These are phyloP conservation scores for Phyllosticta citriasiana DNA, from an alignment of 2,329 filamentous ascomycete genomes.

Conservation along the genomic window DNA sequence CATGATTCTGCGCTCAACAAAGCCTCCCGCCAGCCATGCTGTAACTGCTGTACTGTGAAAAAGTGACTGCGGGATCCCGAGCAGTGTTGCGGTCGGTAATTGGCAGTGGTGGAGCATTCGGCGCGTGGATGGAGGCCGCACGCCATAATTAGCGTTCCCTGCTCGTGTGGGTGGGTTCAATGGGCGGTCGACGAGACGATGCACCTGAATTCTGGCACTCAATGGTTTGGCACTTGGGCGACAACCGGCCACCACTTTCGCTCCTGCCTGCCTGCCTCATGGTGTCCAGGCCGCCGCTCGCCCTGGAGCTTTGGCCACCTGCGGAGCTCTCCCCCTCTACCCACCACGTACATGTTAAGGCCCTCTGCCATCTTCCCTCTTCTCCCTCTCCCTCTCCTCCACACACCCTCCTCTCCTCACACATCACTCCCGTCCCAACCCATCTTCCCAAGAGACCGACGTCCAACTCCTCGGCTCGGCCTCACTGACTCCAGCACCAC, in stretches of 20 bases:
- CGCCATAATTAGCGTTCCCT: constrained; percentile 7
- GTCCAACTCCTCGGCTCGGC: neutral
- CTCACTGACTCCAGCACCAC: neutral
- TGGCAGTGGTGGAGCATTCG: neutral
- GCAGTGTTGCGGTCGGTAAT: no score
- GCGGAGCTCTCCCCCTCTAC: constrained; percentile 6
- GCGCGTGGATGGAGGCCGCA: neutral
- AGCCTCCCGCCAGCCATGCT: no score
- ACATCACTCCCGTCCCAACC: neutral
- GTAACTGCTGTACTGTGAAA: no score
- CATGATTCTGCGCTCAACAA: neutral
- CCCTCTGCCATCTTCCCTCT: constrained; percentile 9
- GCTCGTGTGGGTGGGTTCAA: neutral
- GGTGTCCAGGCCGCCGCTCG: neutral
- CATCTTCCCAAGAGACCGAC: neutral
- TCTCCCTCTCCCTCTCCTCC: constrained; percentile 1
- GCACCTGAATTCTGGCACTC: neutral
- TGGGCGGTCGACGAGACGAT: constrained; percentile 3
- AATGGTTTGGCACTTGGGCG: neutral
- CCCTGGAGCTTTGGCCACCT: constrained; percentile 6
- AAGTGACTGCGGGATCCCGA: no score
- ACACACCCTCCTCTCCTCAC: neutral
- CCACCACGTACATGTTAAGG: constrained; percentile 10
- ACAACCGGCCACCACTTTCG: constrained; percentile 1
- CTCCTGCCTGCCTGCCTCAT: neutral